Evolutionary conservation across 257 asterid species (phyloP).

Genomic region (Solanum raphanifolium): DNA sequence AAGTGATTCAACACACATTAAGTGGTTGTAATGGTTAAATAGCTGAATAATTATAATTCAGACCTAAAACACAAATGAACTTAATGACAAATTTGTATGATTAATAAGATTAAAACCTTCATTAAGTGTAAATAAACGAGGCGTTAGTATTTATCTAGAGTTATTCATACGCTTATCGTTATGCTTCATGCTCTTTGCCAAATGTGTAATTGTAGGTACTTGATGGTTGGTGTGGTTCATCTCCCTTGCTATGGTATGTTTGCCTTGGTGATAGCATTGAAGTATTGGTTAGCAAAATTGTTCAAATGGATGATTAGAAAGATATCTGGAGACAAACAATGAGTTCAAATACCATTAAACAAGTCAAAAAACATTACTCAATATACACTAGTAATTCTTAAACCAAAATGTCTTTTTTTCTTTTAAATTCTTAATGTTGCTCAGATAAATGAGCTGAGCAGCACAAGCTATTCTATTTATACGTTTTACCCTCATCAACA

Average conservation of each 20-base stretch:
- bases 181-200: background rate
- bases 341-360: background rate
- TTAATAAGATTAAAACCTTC: background rate
- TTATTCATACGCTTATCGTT: background rate
- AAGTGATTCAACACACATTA: background rate
- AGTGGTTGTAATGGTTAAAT: background rate
- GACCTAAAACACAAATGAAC: background rate
- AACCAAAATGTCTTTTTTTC: background rate
- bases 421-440: background rate
- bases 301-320: background rate
- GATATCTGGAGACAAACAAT: background rate
- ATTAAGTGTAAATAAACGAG: background rate
- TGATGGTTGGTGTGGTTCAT: conserved; percentile 42
- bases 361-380: background rate
- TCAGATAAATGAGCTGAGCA: background rate
- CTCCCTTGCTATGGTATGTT: conserved; percentile 49
- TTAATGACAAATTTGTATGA: background rate
- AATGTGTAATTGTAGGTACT: conserved; percentile 36
- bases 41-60: background rate
- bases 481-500: background rate
- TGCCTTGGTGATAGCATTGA: conserved; percentile 26
- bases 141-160: background rate
- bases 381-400: background rate
- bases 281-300: conserved; percentile 17
- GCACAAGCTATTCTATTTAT: too few relatives aligned